Percentiles rank a stretch among this genome's conserved stretches.
Evolutionary conservation across 805 yeast species (phyloP).

Genomic region (Lipomyces chichibuensis): DNA sequence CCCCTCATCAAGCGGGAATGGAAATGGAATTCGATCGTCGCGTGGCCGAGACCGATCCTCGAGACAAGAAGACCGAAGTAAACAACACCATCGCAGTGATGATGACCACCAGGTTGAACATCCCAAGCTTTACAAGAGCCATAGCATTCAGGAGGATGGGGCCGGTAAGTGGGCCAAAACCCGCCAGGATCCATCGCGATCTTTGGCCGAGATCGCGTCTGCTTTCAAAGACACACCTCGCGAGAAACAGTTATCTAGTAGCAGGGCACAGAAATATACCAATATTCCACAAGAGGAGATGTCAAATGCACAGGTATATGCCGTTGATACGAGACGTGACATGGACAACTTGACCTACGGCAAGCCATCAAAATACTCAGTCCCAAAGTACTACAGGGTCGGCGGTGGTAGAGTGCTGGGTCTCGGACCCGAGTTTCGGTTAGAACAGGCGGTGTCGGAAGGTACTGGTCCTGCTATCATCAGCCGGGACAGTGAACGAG

Average conservation of each 20-base stretch:
- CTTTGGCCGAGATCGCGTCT: background rate
- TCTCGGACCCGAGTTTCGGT: slow-evolving; percentile 9
- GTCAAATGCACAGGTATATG: slow-evolving; percentile 15
- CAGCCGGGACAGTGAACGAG: background rate
- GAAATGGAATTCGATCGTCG: background rate
- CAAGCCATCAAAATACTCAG: slow-evolving; percentile 14
- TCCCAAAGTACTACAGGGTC: slow-evolving; percentile 19
- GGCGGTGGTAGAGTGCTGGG: slow-evolving; percentile 30
- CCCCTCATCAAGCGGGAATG: background rate
- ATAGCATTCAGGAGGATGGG: background rate
- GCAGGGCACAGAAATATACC: background rate
- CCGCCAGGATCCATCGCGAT: background rate
- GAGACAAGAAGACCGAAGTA: background rate
- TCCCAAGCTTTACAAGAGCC: background rate
- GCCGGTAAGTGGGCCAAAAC: background rate
- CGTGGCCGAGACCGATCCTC: background rate
- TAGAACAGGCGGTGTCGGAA: background rate
- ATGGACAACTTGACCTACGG: slow-evolving; percentile 15
- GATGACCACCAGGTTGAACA: background rate
- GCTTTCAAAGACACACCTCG: background rate
- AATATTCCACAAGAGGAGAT: background rate
- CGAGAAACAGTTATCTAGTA: background rate
- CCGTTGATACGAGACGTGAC: slow-evolving; percentile 14
- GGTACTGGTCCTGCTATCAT: background rate
- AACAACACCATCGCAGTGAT: background rate